Percentiles rank a stretch among this genome's conserved stretches.
These are phyloP conservation scores for Solanum sparsipilum DNA, from an alignment of 257 asterid genomes.

Conservation along the genomic window DNA sequence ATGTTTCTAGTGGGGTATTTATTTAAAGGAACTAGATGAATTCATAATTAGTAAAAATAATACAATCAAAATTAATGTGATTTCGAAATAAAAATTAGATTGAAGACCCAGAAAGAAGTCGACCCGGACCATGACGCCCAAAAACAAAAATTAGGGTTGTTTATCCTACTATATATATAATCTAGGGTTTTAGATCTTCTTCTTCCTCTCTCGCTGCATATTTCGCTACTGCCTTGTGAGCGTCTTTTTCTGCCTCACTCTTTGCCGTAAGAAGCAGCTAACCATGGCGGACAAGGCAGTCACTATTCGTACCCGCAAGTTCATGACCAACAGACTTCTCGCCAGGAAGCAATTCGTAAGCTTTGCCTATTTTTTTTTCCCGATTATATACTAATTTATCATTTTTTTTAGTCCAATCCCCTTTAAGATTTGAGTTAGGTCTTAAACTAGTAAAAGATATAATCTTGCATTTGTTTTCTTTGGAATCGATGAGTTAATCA, in stretches of 20 bases:
- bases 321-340: slow-evolving; percentile 15
- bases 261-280: background rate
- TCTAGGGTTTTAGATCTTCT: background rate
- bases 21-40: background rate
- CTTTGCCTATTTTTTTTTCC: background rate
- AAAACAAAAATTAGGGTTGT: background rate
- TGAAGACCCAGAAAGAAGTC: background rate
- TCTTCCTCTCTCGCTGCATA: background rate
- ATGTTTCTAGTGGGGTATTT: too few species aligned
- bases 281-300: slow-evolving; percentile 11
- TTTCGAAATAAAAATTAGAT: background rate
- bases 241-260: background rate
- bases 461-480: background rate
- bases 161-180: background rate
- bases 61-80: background rate
- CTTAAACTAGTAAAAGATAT: background rate
- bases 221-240: background rate
- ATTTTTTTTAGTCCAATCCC: background rate
- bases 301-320: slow-evolving; percentile 12
- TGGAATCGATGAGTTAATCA: background rate
- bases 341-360: slow-evolving; percentile 11
- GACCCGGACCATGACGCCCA: background rate
- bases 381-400: background rate
- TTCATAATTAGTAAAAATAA: too few species aligned
- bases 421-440: background rate